phyloP scores from a whole-genome alignment of 2,329 filamentous ascomycete species.

The Hymenoscyphus occultus region DNA sequence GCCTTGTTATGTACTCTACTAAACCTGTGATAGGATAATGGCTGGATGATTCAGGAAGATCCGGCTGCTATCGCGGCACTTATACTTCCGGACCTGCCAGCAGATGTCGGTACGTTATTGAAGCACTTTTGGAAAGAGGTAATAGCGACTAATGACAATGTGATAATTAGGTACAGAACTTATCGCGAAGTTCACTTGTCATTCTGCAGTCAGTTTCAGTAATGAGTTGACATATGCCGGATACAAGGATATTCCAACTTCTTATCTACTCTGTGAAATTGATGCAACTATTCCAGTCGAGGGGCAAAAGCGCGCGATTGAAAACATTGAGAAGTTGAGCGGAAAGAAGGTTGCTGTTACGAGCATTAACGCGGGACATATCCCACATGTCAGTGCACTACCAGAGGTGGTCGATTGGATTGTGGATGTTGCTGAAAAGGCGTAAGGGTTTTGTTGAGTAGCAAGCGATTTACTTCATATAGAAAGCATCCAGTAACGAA shows the following conservation, averaged over 20 bases:
- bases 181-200: conserved; percentile 29
- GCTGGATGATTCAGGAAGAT: background rate
- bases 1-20: background rate
- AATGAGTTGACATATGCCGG: conserved; percentile 39
- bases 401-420: conserved; percentile 34
- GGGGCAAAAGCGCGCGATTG: conserved; percentile 37
- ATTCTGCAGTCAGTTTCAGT: conserved; percentile 38
- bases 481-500: too few relatives aligned
- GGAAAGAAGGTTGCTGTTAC: conserved; percentile 41
- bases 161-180: conserved; percentile 14
- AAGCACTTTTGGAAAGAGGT: too few relatives aligned
- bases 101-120: background rate
- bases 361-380: conserved; percentile 38
- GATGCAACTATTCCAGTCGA: conserved; percentile 37
- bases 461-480: too few relatives aligned
- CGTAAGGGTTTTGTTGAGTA: background rate
- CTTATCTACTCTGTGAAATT: conserved; percentile 40
- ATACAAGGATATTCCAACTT: conserved; percentile 42
- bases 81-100: background rate
- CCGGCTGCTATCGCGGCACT: background rate
- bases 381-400: conserved; percentile 31
- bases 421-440: conserved; percentile 16
- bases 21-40: background rate
- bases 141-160: too few relatives aligned
- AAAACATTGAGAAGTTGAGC: conserved; percentile 38